Evolutionary conservation across 2,329 filamentous ascomycete genomes (phyloP).

Genomic region (Tolypocladium paradoxum): DNA sequence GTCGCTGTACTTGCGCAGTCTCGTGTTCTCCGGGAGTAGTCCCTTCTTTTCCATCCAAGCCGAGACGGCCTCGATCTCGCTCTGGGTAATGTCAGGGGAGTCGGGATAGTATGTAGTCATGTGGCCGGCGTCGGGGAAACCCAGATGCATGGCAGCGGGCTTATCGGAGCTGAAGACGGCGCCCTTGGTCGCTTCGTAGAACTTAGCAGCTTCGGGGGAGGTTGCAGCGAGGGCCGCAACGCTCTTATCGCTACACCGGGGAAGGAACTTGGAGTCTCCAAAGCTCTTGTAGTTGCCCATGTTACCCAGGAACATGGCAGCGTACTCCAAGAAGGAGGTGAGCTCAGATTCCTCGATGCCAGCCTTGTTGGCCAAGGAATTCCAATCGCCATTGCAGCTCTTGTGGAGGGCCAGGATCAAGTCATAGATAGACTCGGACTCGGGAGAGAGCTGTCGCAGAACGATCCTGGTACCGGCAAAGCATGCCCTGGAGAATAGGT

Average conservation of each 20-base stretch:
- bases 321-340: slow-evolving; percentile 63
- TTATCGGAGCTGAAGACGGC: slow-evolving; percentile 61
- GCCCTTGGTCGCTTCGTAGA: slow-evolving; percentile 58
- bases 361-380: slow-evolving; percentile 51
- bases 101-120: slow-evolving; percentile 77
- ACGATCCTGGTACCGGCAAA: slow-evolving; percentile 69
- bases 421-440: slow-evolving; percentile 72
- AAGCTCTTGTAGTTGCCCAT: slow-evolving; percentile 81
- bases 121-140: slow-evolving; percentile 64
- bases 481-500: slow-evolving; percentile 47
- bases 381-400: slow-evolving; percentile 59
- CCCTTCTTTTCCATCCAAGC: slow-evolving; percentile 62
- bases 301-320: slow-evolving; percentile 70
- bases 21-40: slow-evolving; percentile 65
- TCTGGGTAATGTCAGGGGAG: slow-evolving; percentile 61
- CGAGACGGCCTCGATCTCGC: slow-evolving; percentile 63
- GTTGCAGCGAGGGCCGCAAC: slow-evolving; percentile 55
- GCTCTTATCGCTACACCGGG: slow-evolving; percentile 52
- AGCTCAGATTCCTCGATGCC: slow-evolving; percentile 54
- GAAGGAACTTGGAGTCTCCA: slow-evolving; percentile 76
- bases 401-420: slow-evolving; percentile 66
- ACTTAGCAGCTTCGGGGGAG: slow-evolving; percentile 47
- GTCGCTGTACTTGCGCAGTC: slow-evolving; percentile 54
- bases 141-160: slow-evolving; percentile 59
- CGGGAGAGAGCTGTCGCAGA: slow-evolving; percentile 71